A percentile compares a stretch with the other conserved stretches of the same genome.
Conservation (phyloP, 129 eudicot genomes). For the Calendula officinalis region DNA sequence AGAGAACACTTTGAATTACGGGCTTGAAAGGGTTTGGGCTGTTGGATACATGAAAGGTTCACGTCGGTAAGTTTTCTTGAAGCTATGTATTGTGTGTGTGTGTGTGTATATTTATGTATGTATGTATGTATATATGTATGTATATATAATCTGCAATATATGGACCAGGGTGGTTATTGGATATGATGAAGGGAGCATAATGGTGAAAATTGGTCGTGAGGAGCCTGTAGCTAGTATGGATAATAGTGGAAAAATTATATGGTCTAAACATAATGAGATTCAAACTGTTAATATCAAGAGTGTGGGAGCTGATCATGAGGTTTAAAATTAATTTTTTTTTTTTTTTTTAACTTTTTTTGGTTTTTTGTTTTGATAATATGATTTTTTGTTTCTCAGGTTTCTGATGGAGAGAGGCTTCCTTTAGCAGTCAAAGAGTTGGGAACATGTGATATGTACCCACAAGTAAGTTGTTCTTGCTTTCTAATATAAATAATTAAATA, state of each 20-base stretch:
- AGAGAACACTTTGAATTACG: constrained; percentile 82
- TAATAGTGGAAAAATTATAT: constrained; percentile 80
- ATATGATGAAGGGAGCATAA: constrained; percentile 89
- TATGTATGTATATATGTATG: neutral
- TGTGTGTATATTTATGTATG: too few relatives aligned
- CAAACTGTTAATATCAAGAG: constrained; percentile 82
- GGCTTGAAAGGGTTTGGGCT: constrained; percentile 93
- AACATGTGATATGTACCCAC: constrained; percentile 87
- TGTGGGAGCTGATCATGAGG: constrained; percentile 84
- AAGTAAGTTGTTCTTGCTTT: constrained; percentile 39
- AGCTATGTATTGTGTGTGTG: neutral
- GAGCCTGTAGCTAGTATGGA: constrained; percentile 93
- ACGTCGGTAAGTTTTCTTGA: constrained; percentile 49
- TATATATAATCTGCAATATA: neutral
- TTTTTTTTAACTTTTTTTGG: too few relatives aligned
- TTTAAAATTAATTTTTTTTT: too few relatives aligned
- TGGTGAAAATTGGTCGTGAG: constrained; percentile 91
- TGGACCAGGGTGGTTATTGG: constrained; percentile 70
- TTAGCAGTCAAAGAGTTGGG: constrained; percentile 92
- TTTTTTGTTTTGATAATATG: neutral
- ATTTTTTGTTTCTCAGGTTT: constrained; percentile 46
- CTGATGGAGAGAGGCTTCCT: constrained; percentile 95
- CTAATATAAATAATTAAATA: too few relatives aligned
- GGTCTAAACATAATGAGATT: constrained; percentile 90
- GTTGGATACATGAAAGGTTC: constrained; percentile 82